Conservation (phyloP, 139 green algal species). For the Chlamydomonas asymmetrica region DNA sequence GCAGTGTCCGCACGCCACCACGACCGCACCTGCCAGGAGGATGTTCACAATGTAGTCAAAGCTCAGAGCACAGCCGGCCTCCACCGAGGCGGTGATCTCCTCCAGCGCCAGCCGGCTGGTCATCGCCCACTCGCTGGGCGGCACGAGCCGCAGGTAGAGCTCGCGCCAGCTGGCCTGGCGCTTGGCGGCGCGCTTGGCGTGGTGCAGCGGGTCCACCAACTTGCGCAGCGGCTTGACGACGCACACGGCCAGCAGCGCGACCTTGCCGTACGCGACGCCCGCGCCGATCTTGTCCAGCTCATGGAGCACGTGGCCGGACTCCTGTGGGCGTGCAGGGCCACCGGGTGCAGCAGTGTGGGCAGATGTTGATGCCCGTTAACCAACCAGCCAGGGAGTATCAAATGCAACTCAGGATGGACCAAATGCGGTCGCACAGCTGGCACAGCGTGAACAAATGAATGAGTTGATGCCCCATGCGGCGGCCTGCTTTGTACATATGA, state of each 20-base stretch:
- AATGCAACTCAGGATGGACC: too few species aligned
- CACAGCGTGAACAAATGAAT: too few species aligned
- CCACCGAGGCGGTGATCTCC: conserved; percentile 15
- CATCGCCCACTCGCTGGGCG: not conserved
- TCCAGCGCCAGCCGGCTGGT: conserved; percentile 12
- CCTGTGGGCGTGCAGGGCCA: too few species aligned
- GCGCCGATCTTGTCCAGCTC: conserved; percentile 29
- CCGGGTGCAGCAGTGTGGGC: too few species aligned
- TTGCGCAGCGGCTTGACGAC: conserved; percentile 28
- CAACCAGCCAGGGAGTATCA: too few species aligned
- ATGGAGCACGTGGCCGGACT: conserved; percentile 15
- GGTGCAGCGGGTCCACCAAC: too few species aligned
- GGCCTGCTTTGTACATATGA: too few species aligned
- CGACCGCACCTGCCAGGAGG: conserved; percentile 23
- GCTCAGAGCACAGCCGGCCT: conserved; percentile 75
- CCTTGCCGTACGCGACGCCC: conserved; percentile 23
- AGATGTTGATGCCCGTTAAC: too few species aligned
- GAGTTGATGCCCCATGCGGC: too few species aligned
- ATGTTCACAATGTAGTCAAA: conserved; percentile 90
- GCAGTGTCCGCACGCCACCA: conserved; percentile 38
- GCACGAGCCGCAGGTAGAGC: not conserved
- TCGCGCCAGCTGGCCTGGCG: conserved; percentile 13
- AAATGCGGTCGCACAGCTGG: too few species aligned
- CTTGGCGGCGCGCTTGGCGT: conserved; percentile 16
- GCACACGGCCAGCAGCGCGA: conserved; percentile 16